These are phyloP conservation scores for Xylaria cubensis DNA, from an alignment of 495 filamentous ascomycete species.

Conservation along the genomic window DNA sequence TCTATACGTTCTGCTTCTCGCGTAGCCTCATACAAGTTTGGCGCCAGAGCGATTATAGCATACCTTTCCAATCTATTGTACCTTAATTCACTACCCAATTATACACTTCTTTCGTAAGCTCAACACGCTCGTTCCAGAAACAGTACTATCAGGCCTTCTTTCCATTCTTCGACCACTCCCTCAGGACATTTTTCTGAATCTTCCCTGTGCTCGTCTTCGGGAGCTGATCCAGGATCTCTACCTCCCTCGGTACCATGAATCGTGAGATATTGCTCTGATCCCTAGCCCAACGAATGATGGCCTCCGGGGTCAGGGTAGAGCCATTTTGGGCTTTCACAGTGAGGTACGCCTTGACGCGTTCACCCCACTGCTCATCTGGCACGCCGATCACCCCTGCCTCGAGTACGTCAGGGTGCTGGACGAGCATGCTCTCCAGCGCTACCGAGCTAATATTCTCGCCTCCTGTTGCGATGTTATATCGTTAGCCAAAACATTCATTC, in stretches of 20 bases:
- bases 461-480: constrained; percentile 53
- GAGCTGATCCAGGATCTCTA: constrained; percentile 84
- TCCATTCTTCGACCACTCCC: constrained; percentile 79
- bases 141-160: constrained; percentile 19
- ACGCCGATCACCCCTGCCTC: constrained; percentile 93
- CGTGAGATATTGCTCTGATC: constrained; percentile 77
- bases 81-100: background rate
- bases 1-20: background rate
- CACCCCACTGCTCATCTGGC: constrained; percentile 90
- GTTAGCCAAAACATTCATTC: background rate
- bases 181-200: constrained; percentile 90
- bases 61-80: background rate
- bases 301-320: constrained; percentile 62
- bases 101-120: background rate
- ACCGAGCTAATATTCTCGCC: constrained; percentile 97
- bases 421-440: constrained; percentile 90
- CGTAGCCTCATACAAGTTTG: background rate
- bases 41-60: background rate
- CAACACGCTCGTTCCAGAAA: background rate
- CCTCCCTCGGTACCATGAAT: constrained; percentile 96
- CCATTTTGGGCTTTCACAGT: constrained; percentile 68
- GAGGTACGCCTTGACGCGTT: constrained; percentile 91
- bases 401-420: constrained; percentile 83
- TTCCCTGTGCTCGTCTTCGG: constrained; percentile 98
- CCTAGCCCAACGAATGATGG: constrained; percentile 87